A percentile compares a stretch with the other conserved stretches of the same genome.
These are phyloP conservation scores for Cutaneotrichosporon mucoides DNA, from an alignment of 1,284 basidiomycete genomes.

Conservation along the genomic window DNA sequence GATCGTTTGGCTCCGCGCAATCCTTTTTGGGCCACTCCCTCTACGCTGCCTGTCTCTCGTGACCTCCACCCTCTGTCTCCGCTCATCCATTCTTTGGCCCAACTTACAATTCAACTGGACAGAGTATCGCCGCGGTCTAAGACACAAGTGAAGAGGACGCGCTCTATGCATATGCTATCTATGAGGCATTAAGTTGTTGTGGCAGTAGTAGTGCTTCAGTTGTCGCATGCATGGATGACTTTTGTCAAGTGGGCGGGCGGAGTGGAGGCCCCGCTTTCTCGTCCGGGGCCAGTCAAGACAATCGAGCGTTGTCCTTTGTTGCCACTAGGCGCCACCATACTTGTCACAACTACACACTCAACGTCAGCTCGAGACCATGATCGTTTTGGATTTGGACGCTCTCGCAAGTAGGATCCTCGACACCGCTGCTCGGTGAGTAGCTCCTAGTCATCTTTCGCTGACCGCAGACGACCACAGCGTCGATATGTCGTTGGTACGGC, in stretches of 20 bases:
- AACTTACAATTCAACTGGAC: too few relatives aligned
- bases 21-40: too few relatives aligned
- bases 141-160: not conserved
- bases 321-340: not conserved
- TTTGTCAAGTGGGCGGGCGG: not conserved
- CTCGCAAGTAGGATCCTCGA: not conserved
- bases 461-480: not conserved
- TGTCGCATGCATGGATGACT: not conserved
- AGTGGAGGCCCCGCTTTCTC: not conserved
- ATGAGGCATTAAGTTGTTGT: too few relatives aligned
- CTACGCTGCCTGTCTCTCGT: too few relatives aligned
- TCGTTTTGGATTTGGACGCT: not conserved
- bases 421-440: not conserved
- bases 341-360: too few relatives aligned
- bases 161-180: too few relatives aligned
- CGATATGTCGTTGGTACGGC: not conserved
- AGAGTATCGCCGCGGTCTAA: not conserved
- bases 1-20: too few relatives aligned
- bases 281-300: not conserved
- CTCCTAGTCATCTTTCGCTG: not conserved
- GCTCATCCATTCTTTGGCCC: not conserved
- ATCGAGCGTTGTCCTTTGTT: not conserved
- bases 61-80: not conserved
- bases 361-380: not conserved
- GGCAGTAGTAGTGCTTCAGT: not conserved